A percentile compares a stretch with the other conserved stretches of the same genome.
Conservation (phyloP, 306 rosid species). For the Fragaria nilgerrensis region DNA sequence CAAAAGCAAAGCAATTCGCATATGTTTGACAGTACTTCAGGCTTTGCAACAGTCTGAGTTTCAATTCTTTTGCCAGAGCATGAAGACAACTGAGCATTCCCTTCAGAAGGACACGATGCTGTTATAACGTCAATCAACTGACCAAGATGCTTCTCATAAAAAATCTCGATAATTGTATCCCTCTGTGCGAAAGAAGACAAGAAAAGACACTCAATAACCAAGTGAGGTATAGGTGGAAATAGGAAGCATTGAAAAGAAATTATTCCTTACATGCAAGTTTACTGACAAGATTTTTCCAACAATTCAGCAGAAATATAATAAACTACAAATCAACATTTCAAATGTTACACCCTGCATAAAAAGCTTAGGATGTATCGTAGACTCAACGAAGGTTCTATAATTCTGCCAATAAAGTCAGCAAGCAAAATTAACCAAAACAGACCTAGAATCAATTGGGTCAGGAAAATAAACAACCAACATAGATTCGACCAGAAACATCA, state of each 20-base stretch:
- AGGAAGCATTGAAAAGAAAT: conserved; percentile 17
- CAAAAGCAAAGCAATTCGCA: conserved; percentile 96
- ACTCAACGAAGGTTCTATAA: background rate
- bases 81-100: conserved; percentile 31
- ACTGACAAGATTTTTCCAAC: conserved; percentile 51
- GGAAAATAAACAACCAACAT: background rate
- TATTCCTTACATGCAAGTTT: conserved; percentile 43
- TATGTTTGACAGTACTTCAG: conserved; percentile 84
- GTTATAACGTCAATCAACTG: conserved; percentile 72
- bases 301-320: conserved; percentile 56
- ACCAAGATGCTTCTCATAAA: conserved; percentile 89
- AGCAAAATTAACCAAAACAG: background rate
- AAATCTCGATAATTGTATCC: conserved; percentile 76
- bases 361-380: conserved; percentile 30
- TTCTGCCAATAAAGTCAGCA: background rate
- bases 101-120: conserved; percentile 70
- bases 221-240: conserved; percentile 22
- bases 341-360: conserved; percentile 47
- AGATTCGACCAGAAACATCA: background rate
- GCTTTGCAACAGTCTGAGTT: conserved; percentile 53
- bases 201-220: conserved; percentile 23
- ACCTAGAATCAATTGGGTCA: background rate
- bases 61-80: conserved; percentile 42
- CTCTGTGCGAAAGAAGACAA: conserved; percentile 56
- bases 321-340: conserved; percentile 52